These are phyloP conservation scores for Entophlyctis helioformis DNA, from an alignment of 192 early-diverging fungal species.

Conservation along the genomic window DNA sequence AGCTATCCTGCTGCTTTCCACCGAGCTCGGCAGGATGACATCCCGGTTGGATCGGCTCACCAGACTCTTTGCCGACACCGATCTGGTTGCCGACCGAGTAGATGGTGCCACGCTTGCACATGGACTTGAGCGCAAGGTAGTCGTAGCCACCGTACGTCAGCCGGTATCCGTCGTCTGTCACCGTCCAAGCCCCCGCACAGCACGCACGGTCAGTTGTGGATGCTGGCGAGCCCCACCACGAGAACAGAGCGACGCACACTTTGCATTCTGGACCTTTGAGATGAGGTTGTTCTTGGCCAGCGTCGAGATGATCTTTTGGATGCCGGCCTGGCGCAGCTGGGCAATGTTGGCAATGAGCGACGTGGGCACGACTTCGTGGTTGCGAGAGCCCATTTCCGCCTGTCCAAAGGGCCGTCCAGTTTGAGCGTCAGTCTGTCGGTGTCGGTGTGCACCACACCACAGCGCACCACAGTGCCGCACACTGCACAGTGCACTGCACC, in stretches of 20 bases:
- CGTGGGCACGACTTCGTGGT: conserved; percentile 96
- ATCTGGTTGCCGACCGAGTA: conserved; percentile 98
- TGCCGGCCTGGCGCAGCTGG: conserved; percentile 75
- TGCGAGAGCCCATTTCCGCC: conserved; percentile 93
- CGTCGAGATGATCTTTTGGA: conserved; percentile 71
- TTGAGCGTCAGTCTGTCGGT: not conserved
- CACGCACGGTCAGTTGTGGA: conserved; percentile 1
- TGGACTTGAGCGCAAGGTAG: conserved; percentile 89
- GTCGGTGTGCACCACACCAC: too few relatives aligned
- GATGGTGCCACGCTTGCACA: conserved; percentile 75
- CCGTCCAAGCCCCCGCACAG: not conserved
- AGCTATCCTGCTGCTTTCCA: too few relatives aligned
- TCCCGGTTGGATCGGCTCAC: too few relatives aligned
- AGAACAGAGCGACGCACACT: conserved; percentile 38
- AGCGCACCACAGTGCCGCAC: too few relatives aligned
- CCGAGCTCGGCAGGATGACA: too few relatives aligned
- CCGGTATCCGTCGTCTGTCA: conserved; percentile 82
- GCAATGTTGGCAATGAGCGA: conserved; percentile 89
- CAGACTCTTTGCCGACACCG: conserved; percentile 98
- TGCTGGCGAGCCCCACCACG: not conserved
- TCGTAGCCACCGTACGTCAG: conserved; percentile 99
- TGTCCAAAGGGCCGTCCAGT: conserved; percentile 9
- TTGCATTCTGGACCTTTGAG: conserved; percentile 67
- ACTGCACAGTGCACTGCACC: too few relatives aligned
- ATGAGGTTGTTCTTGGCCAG: conserved; percentile 87